Conservation (phyloP, 2,329 filamentous ascomycete genomes). For the Cercospora janseana region DNA sequence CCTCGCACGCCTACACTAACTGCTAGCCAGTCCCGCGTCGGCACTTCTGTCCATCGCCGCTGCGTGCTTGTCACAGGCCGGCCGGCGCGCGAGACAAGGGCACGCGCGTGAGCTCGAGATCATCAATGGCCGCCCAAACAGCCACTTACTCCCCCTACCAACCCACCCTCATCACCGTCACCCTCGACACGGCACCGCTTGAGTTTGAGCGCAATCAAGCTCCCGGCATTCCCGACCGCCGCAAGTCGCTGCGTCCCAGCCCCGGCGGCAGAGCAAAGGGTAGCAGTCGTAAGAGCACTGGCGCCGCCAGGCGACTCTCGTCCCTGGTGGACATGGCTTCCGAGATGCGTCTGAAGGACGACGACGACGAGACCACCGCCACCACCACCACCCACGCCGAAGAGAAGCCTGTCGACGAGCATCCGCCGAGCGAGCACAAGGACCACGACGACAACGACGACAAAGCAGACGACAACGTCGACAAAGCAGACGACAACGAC, state of each 20-base stretch:
- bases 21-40: not conserved
- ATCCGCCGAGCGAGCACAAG: no score
- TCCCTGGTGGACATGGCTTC: conserved; percentile 28
- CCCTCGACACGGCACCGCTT: conserved; percentile 1
- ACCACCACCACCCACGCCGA: not conserved
- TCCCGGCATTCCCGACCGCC: conserved; percentile 33
- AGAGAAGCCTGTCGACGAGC: no score
- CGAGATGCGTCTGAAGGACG: conserved; percentile 31
- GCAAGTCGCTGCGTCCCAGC: conserved; percentile 27
- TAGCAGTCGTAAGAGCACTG: conserved; percentile 23
- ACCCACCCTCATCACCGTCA: not conserved
- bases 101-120: no score
- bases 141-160: not conserved
- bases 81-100: no score
- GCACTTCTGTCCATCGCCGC: not conserved
- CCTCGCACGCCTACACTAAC: not conserved
- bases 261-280: conserved; percentile 12
- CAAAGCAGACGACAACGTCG: not conserved
- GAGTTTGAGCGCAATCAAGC: conserved; percentile 28
- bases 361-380: conserved; percentile 19
- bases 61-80: no score
- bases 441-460: not conserved
- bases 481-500: conserved; percentile 10
- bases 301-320: conserved; percentile 21
- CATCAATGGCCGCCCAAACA: not conserved